A percentile compares a stretch with the other conserved stretches of the same genome.
Conservation (phyloP, 129 eudicot genomes). For the Flaveria robusta region DNA sequence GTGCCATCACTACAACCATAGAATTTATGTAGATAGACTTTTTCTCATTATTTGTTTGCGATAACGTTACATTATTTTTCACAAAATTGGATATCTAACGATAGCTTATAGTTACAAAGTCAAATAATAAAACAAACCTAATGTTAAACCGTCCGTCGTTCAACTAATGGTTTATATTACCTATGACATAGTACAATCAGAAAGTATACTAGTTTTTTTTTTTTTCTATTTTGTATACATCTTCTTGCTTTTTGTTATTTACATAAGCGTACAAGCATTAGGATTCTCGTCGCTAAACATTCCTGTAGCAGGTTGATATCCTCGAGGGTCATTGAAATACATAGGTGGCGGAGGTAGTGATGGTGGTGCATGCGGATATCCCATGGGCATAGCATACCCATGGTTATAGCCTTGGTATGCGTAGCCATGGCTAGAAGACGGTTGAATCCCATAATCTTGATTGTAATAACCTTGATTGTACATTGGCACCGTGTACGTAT, state of each 20-base stretch:
- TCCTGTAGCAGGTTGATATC: constrained; percentile 32
- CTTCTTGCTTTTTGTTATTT: constrained; percentile 15
- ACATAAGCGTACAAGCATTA: constrained; percentile 69
- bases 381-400: constrained; percentile 22
- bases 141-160: constrained; percentile 4
- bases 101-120: constrained; percentile 20
- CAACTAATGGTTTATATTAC: not conserved
- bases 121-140: constrained; percentile 34
- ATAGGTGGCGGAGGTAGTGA: constrained; percentile 42
- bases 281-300: constrained; percentile 86
- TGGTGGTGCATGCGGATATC: constrained; percentile 28
- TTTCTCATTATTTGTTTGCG: constrained; percentile 13
- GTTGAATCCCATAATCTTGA: constrained; percentile 50
- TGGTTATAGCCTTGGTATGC: constrained; percentile 41
- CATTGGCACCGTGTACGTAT: constrained; percentile 41
- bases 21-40: constrained; percentile 13
- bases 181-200: not conserved
- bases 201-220: constrained; percentile 10
- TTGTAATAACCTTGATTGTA: constrained; percentile 39
- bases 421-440: constrained; percentile 32
- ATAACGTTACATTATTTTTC: not conserved
- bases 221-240: not conserved
- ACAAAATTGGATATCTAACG: constrained; percentile 28
- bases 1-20: constrained; percentile 11
- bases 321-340: constrained; percentile 31